phyloP scores from a whole-genome alignment of 495 filamentous ascomycete genomes.

The Penicillium argentinense region DNA sequence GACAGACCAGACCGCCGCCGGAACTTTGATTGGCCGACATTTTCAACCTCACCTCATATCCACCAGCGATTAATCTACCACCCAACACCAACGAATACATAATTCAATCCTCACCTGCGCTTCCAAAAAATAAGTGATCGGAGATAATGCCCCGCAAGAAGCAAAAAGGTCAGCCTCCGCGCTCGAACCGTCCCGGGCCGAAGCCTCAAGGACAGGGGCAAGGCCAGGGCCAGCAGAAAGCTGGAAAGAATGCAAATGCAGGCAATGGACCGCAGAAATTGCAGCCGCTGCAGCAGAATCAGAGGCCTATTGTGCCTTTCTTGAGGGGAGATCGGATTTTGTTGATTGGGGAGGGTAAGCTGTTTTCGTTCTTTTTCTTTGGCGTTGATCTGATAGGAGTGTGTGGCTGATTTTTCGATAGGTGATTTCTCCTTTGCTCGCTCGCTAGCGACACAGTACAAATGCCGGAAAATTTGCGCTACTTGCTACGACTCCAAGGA shows the following conservation, averaged over 20 bases:
- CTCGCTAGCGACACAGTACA: slow-evolving; percentile 70
- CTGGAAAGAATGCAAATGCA: not conserved
- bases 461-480: slow-evolving; percentile 62
- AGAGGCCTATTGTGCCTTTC: slow-evolving; percentile 72
- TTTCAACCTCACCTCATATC: not conserved
- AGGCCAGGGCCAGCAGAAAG: not conserved
- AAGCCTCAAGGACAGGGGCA: slow-evolving; percentile 5
- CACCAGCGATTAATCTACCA: not conserved
- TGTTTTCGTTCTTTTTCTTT: slow-evolving; percentile 4
- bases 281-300: slow-evolving; percentile 26
- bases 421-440: slow-evolving; percentile 87
- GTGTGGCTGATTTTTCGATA: slow-evolving; percentile 28
- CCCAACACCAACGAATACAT: no score
- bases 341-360: slow-evolving; percentile 78
- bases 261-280: slow-evolving; percentile 15
- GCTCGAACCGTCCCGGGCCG: slow-evolving; percentile 5
- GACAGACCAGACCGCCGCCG: slow-evolving; percentile 1
- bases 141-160: slow-evolving; percentile 28
- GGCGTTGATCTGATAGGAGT: no score
- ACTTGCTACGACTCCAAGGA: slow-evolving; percentile 60
- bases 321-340: slow-evolving; percentile 67
- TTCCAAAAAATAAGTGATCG: no score
- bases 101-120: no score
- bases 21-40: slow-evolving; percentile 27
- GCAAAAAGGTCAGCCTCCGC: slow-evolving; percentile 17